These are phyloP conservation scores for Cruciata laevipes DNA, from an alignment of 257 asterid species.

Conservation along the genomic window DNA sequence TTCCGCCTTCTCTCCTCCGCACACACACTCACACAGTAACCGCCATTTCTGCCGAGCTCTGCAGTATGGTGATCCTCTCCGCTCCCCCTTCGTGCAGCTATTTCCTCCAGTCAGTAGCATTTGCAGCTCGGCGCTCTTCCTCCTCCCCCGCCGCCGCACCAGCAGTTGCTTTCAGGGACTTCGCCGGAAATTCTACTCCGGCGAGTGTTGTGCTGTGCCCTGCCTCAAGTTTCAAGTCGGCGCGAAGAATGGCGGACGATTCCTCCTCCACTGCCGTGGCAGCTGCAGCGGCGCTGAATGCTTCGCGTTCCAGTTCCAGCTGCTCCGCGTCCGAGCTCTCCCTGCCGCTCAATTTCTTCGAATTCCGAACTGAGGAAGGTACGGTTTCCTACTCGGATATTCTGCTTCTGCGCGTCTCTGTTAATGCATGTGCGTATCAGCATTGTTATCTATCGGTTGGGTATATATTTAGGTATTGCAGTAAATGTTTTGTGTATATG, in stretches of 20 bases:
- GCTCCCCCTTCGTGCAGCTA: constrained; percentile 22
- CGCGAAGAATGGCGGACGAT: constrained; percentile 36
- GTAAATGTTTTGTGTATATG: background rate
- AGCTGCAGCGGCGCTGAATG: constrained; percentile 30
- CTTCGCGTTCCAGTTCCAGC: constrained; percentile 24
- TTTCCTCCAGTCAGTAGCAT: constrained; percentile 21
- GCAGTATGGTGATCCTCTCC: constrained; percentile 43
- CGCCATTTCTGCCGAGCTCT: constrained; percentile 1
- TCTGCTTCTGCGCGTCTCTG: background rate
- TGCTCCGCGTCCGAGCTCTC: constrained; percentile 42
- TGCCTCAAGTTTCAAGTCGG: constrained; percentile 28
- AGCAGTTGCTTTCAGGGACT: constrained; percentile 2
- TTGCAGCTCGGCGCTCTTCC: constrained; percentile 20
- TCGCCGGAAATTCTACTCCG: constrained; percentile 13
- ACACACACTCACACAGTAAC: constrained; percentile 6
- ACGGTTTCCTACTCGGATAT: background rate
- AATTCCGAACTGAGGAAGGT: constrained; percentile 68
- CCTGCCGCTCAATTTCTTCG: constrained; percentile 46
- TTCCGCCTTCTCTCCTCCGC: background rate
- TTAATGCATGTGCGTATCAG: background rate
- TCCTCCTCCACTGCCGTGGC: constrained; percentile 12
- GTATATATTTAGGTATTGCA: background rate
- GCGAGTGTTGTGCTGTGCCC: constrained; percentile 18
- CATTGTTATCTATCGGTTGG: background rate
- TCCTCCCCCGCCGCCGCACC: background rate